These are phyloP conservation scores for Marasmius oreades DNA, from an alignment of 1,284 basidiomycete species.

Conservation along the genomic window DNA sequence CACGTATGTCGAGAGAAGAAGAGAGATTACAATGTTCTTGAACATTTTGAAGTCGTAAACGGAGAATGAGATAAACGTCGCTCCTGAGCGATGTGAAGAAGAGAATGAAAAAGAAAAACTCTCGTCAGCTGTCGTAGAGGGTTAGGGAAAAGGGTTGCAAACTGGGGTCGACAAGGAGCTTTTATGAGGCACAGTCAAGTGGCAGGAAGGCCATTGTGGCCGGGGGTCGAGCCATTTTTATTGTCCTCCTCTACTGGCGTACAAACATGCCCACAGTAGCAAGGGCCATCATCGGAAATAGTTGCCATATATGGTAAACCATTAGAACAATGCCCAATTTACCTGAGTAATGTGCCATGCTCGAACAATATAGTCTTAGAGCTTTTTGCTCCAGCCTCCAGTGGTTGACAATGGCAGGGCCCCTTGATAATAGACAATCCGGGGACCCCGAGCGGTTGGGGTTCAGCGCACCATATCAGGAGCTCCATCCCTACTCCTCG, in stretches of 20 bases:
- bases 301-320: neutral
- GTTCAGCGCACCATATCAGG: no score
- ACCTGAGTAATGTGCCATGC: neutral
- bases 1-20: constrained; percentile 34
- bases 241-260: neutral
- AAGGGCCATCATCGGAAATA: neutral
- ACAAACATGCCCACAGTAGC: neutral
- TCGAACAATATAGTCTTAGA: no score
- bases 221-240: neutral
- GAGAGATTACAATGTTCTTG: constrained; percentile 23
- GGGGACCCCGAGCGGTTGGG: no score
- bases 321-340: neutral
- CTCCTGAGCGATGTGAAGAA: no score
- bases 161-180: neutral
- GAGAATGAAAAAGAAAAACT: no score
- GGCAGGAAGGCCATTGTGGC: neutral
- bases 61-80: neutral
- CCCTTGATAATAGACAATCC: no score
- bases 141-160: no score
- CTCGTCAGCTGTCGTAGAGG: no score
- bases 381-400: no score
- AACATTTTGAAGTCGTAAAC: neutral
- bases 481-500: no score
- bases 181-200: neutral
- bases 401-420: no score